phyloP scores from a whole-genome alignment of 2,329 filamentous ascomycete genomes.

The Fusarium pseudograminearum region DNA sequence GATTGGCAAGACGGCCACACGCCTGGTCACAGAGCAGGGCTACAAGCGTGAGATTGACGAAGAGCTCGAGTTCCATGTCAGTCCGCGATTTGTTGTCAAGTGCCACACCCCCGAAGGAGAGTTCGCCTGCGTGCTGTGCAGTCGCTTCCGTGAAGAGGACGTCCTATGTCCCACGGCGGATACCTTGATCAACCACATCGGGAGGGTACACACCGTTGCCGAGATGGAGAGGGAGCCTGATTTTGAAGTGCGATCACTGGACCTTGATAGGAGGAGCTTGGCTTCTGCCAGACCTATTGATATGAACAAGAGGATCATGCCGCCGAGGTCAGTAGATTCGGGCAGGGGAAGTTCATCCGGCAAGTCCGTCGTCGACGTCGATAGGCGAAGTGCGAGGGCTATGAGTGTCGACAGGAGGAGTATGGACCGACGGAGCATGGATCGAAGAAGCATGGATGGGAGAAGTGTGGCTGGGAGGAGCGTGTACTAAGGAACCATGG shows the following conservation, averaged over 20 bases:
- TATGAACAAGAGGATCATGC: constrained; percentile 22
- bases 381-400: constrained; percentile 11
- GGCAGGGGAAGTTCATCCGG: constrained; percentile 6
- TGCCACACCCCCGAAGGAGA: constrained; percentile 43
- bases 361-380: background rate
- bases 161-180: constrained; percentile 38
- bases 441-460: constrained; percentile 2
- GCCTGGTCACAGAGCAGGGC: constrained; percentile 24
- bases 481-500: background rate
- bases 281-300: constrained; percentile 4
- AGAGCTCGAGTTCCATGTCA: constrained; percentile 41
- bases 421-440: constrained; percentile 7
- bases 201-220: constrained; percentile 25
- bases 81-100: constrained; percentile 43
- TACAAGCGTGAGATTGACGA: constrained; percentile 41
- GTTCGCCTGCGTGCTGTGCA: constrained; percentile 43
- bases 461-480: background rate
- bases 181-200: constrained; percentile 38
- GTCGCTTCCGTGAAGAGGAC: constrained; percentile 36
- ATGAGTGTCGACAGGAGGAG: constrained; percentile 30
- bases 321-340: constrained; percentile 3
- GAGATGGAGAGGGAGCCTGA: constrained; percentile 44
- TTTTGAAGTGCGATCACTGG: constrained; percentile 31
- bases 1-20: constrained; percentile 34
- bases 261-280: constrained; percentile 16